Conservation (phyloP, 2,329 filamentous ascomycete species). For the Fusarium mundagurra region DNA sequence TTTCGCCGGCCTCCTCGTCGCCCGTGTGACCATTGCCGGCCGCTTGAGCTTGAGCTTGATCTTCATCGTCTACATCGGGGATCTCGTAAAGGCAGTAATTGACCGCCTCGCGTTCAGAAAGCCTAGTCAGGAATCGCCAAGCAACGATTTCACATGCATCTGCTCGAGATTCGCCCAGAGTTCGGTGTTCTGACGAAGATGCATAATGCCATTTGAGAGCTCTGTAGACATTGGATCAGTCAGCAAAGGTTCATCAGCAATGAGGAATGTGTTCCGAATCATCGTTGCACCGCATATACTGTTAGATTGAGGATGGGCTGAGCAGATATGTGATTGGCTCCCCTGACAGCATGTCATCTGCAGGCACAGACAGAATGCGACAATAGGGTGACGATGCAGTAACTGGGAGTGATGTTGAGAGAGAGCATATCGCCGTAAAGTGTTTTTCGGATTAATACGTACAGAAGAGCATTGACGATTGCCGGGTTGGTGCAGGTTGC, state of each 20-base stretch:
- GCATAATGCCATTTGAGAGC: slow-evolving; percentile 81
- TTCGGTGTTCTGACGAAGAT: slow-evolving; percentile 69
- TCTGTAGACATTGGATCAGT: slow-evolving; percentile 53
- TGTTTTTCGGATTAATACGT: slow-evolving; percentile 48
- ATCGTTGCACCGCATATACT: slow-evolving; percentile 14
- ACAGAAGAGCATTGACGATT: slow-evolving; percentile 79
- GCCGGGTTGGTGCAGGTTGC: slow-evolving; percentile 72
- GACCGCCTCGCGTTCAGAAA: slow-evolving; percentile 78
- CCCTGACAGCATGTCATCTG: slow-evolving; percentile 8
- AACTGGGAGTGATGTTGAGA: neutral
- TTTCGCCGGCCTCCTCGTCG: slow-evolving; percentile 59
- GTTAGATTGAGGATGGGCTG: slow-evolving; percentile 4
- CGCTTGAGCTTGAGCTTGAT: slow-evolving; percentile 7
- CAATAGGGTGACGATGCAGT: neutral
- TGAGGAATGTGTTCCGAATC: neutral
- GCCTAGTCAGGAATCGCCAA: slow-evolving; percentile 77
- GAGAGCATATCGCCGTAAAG: neutral
- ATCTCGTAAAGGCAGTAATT: slow-evolving; percentile 80
- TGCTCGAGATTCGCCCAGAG: slow-evolving; percentile 73
- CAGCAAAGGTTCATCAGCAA: neutral
- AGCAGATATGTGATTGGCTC: slow-evolving; percentile 20
- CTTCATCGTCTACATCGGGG: slow-evolving; percentile 53
- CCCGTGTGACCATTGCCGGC: slow-evolving; percentile 15
- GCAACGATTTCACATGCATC: slow-evolving; percentile 84
- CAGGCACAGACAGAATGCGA: slow-evolving; percentile 20